Conservation (phyloP, 164 flowering plant species). For the Paratinospora sagittata region DNA sequence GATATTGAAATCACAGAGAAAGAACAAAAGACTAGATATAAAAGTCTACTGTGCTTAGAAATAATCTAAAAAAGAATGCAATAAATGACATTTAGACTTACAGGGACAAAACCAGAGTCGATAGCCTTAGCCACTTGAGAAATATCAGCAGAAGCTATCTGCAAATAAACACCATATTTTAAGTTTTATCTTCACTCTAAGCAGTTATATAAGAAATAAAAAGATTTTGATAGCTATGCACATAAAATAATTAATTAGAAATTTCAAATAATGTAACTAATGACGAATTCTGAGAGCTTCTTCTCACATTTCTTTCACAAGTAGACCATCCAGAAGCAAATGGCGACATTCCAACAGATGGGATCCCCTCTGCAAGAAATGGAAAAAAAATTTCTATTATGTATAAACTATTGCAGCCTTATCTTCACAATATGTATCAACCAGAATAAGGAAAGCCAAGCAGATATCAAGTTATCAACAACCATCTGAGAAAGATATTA, state of each 20-base stretch:
- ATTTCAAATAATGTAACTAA: background rate
- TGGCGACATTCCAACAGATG: constrained; percentile 92
- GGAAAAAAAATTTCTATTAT: constrained; percentile 6
- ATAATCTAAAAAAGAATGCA: background rate
- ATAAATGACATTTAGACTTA: constrained; percentile 31
- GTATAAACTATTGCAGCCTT: background rate
- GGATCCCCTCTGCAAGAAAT: constrained; percentile 79
- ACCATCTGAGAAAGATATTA: too few species aligned
- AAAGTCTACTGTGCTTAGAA: background rate
- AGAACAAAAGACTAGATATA: background rate
- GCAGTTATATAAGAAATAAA: background rate
- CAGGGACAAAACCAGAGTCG: constrained; percentile 79
- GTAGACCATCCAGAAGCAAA: constrained; percentile 98
- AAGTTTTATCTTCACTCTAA: background rate
- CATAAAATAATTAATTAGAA: constrained; percentile 4
- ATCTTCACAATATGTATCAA: background rate
- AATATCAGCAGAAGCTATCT: constrained; percentile 62
- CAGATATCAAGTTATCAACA: background rate
- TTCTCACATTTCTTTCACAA: constrained; percentile 64
- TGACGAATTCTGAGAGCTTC: background rate
- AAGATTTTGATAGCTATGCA: background rate
- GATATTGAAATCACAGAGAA: background rate
- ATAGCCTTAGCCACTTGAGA: constrained; percentile 54
- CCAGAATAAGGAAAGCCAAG: too few species aligned
- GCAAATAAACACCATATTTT: constrained; percentile 18